phyloP scores from a whole-genome alignment of 345 rosid genomes.

The Mercurialis annua region DNA sequence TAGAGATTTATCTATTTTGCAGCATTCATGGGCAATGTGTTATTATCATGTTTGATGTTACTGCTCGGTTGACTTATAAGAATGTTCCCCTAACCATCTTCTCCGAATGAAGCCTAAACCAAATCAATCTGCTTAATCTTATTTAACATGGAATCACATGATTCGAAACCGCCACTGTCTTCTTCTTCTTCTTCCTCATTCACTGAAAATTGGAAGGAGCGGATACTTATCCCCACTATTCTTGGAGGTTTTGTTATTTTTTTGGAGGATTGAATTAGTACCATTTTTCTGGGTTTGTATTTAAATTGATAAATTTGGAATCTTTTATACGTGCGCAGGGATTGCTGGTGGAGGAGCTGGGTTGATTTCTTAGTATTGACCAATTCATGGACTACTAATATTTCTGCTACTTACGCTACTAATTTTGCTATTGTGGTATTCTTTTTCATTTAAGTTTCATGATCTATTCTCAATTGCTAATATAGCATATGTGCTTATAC shows the following conservation, averaged over 20 bases:
- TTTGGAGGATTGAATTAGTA: neutral
- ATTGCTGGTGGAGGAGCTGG: constrained; percentile 69
- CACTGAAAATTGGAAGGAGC: constrained; percentile 52
- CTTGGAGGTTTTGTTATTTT: constrained; percentile 68
- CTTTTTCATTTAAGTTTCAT: neutral
- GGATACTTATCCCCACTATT: constrained; percentile 51
- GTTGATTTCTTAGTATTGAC: constrained; percentile 56
- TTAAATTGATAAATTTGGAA: neutral
- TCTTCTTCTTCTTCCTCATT: constrained; percentile 25
- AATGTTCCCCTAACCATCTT: constrained; percentile 95
- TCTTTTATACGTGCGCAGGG: constrained; percentile 43
- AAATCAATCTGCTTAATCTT: too few relatives aligned
- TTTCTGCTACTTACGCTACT: constrained; percentile 59
- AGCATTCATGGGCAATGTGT: constrained; percentile 99
- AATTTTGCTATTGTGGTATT: constrained; percentile 78
- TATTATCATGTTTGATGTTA: constrained; percentile 91
- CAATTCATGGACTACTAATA: constrained; percentile 56
- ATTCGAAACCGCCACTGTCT: neutral
- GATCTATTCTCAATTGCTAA: neutral
- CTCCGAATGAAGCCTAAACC: too few relatives aligned
- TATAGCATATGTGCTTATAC: too few relatives aligned
- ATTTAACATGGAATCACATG: too few relatives aligned
- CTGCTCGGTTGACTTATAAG: constrained; percentile 92
- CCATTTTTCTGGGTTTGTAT: neutral
- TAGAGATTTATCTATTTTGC: too few relatives aligned